Evolutionary conservation across 495 filamentous ascomycete species (phyloP).

Genomic region (Penicillium herquei): DNA sequence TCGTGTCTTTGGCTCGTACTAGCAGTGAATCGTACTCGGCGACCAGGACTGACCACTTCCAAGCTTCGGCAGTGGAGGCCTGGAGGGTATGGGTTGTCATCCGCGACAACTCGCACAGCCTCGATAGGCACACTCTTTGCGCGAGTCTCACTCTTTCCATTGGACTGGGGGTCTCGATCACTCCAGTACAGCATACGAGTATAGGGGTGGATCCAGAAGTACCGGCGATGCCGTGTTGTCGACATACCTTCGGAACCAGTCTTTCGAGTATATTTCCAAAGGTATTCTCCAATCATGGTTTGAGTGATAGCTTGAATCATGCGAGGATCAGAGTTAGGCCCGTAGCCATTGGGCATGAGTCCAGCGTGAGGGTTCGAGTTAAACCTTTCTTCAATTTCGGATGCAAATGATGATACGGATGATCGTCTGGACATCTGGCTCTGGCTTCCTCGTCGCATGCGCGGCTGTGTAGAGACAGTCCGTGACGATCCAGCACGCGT

Average conservation of each 20-base stretch:
- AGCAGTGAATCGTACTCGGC: constrained; percentile 88
- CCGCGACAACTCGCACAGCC: constrained; percentile 86
- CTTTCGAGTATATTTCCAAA: constrained; percentile 98
- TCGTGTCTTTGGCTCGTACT: constrained; percentile 91
- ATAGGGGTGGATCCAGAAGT: constrained; percentile 99
- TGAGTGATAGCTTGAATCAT: constrained; percentile 99
- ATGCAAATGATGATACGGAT: constrained; percentile 91
- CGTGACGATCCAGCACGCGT: constrained; percentile 54
- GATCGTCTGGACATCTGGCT: constrained; percentile 69
- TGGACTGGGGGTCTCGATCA: constrained; percentile 78
- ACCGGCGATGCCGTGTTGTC: constrained; percentile 82
- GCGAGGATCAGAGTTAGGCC: constrained; percentile 75
- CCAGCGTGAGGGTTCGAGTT: constrained; percentile 63
- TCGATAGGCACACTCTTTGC: constrained; percentile 96
- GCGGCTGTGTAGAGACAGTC: constrained; percentile 45
- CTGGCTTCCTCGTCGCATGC: constrained; percentile 38
- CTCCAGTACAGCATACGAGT: constrained; percentile 97
- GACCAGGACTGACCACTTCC: constrained; percentile 83
- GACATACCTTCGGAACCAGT: constrained; percentile 83
- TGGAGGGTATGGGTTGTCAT: constrained; percentile 94
- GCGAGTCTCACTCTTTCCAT: constrained; percentile 72
- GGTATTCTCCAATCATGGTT: constrained; percentile 98
- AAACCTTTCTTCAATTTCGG: constrained; percentile 88
- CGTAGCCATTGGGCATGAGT: constrained; percentile 54
- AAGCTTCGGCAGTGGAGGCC: constrained; percentile 92